Conservation (phyloP, 2,329 filamentous ascomycete genomes). For the Pyrenophora seminiperda region DNA sequence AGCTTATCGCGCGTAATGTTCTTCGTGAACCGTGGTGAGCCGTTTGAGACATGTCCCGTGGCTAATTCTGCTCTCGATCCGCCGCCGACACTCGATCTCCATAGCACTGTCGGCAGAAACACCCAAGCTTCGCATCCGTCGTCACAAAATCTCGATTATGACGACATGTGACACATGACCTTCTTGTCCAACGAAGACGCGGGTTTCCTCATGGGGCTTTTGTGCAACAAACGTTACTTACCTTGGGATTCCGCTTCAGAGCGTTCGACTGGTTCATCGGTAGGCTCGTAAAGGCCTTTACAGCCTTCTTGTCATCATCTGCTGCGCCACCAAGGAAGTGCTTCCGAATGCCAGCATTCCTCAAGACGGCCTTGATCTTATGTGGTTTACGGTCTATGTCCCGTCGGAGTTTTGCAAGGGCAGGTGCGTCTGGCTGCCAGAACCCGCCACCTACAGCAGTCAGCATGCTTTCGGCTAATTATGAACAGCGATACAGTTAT, state of each 20-base stretch:
- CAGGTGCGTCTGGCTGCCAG: slow-evolving; percentile 74
- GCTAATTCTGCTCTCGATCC: slow-evolving; percentile 3
- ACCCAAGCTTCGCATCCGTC: background rate
- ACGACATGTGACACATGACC: background rate
- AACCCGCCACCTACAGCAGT: slow-evolving; percentile 70
- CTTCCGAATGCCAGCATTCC: slow-evolving; percentile 63
- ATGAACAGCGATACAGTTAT: background rate
- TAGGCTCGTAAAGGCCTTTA: slow-evolving; percentile 69
- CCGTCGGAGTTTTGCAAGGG: slow-evolving; percentile 70
- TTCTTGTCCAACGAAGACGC: background rate
- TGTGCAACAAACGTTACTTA: slow-evolving; percentile 49
- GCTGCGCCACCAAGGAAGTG: slow-evolving; percentile 66
- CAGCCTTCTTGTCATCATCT: slow-evolving; percentile 62
- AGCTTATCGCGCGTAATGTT: slow-evolving; percentile 3
- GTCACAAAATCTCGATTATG: background rate
- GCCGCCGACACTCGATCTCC: slow-evolving; percentile 4
- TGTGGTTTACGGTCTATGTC: slow-evolving; percentile 76
- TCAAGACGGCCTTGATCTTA: slow-evolving; percentile 71
- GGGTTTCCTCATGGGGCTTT: background rate
- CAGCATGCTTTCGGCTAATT: slow-evolving; percentile 15
- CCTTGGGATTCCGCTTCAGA: slow-evolving; percentile 85
- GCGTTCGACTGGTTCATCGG: slow-evolving; percentile 70
- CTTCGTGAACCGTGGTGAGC: background rate
- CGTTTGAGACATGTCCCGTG: background rate
- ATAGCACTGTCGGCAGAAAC: background rate